phyloP scores from a whole-genome alignment of 139 green algal genomes.

The Asterochloris sp. region DNA sequence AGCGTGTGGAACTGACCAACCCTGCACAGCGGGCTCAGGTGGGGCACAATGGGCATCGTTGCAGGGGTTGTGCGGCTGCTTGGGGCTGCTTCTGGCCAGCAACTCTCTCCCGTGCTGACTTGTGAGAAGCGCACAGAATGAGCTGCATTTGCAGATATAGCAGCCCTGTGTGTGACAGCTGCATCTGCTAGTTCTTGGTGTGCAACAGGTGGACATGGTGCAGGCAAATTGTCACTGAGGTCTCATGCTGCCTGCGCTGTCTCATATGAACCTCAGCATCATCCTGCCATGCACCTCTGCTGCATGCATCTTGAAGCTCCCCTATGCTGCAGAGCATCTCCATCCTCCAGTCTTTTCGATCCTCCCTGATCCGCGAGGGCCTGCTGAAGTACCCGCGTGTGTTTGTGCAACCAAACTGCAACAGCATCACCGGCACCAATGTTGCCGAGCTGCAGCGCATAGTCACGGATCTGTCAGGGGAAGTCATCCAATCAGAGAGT shows the following conservation, averaged over 20 bases:
- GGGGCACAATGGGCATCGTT: background rate
- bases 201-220: no score
- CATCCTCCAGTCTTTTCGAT: constrained; percentile 45
- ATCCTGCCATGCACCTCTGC: background rate
- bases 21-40: constrained; percentile 57
- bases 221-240: background rate
- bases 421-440: background rate
- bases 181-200: no score
- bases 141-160: background rate
- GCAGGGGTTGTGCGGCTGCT: no score
- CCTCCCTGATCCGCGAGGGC: constrained; percentile 47
- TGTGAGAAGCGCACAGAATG: background rate
- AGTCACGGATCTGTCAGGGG: constrained; percentile 31
- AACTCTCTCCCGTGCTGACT: background rate
- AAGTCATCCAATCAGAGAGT: constrained; percentile 28
- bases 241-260: background rate
- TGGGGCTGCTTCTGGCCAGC: no score
- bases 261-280: background rate
- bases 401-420: constrained; percentile 40
- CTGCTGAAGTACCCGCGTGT: constrained; percentile 47
- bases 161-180: no score
- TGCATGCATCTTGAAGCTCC: background rate
- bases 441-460: constrained; percentile 32
- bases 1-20: constrained; percentile 59
- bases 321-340: constrained; percentile 50